Base-by-base conservation (phyloP, 805 yeast species). In the Sugiyamaella mastotermitis region DNA sequence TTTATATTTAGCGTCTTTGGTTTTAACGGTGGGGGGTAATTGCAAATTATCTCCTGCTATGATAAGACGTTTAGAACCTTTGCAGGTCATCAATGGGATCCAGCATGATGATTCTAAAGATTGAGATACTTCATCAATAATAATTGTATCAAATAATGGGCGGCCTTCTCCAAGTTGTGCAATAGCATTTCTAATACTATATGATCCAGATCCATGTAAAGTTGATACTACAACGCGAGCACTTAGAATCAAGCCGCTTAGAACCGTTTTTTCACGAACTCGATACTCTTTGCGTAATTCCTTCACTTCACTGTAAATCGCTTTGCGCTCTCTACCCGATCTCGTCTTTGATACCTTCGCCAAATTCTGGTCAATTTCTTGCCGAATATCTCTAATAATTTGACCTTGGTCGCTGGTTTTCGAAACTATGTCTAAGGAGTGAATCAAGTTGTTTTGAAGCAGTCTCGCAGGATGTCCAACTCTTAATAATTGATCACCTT, bases 91-190 rank as follows among this genome's bases (percentile, higher is more conserved):
- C 5, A 92, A 44, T 1, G 98, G 97, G 17, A 90, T 87, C 97
- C 97, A 88, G 52, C 97, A 87, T 48, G 90, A 95, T 1, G 97
- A 95, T 53, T 90, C 96, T 38, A 90, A 61, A 8, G 96, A 72
- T 58, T 90, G 98, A 0, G 97, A 86, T 0, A 90, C 96, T 59
- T 90, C 98, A 61, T 90, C 98, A 24, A 90, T 88, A 9, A 92
- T 83, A 22, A 90, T 66, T 0, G 94, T 77, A 47, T 84, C 85
- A 53, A 90, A 85, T 9, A 78, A 54, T 19, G 59, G 60, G 22
- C 37, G 48, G 1, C 55, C 58, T 24, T 46, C 48, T 4, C 57
- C 64, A 10, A 25, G 21, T 11, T 13, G 19, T 26, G 24, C 4
- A 49, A 74, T 72, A 29, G 78, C 61, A 3, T 73, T 66, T n/a